Conservation (phyloP, 228 moss, liverwort and hornwort species). For the Sphagnum fallax region DNA sequence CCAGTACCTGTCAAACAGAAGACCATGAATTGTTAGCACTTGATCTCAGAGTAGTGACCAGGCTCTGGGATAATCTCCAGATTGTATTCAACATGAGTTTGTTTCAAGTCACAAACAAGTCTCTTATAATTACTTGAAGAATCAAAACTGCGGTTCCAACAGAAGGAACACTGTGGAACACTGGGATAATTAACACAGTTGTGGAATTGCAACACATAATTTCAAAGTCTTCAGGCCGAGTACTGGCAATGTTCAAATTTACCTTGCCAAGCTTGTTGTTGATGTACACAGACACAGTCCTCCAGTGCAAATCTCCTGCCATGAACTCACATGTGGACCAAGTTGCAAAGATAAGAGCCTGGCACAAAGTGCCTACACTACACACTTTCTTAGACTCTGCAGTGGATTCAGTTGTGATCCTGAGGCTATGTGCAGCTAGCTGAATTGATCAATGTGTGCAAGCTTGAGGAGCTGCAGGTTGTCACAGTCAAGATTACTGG, state of each 20-base stretch:
- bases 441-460: not conserved
- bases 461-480: not conserved
- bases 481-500: slow-evolving; percentile 4
- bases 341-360: too few species aligned
- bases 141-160: too few species aligned
- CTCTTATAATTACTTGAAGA: too few species aligned
- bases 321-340: not conserved
- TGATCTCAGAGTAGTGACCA: too few species aligned
- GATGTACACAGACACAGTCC: slow-evolving; percentile 50
- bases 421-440: not conserved
- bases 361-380: not conserved
- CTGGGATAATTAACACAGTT: too few species aligned
- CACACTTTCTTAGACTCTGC: not conserved
- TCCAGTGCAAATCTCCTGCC: slow-evolving; percentile 11
- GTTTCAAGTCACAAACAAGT: too few species aligned
- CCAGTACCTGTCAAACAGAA: slow-evolving; percentile 32
- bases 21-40: not conserved
- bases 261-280: slow-evolving; percentile 58
- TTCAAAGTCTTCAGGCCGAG: not conserved
- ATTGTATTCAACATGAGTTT: too few species aligned
- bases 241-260: not conserved
- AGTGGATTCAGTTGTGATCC: not conserved
- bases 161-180: too few species aligned
- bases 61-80: too few species aligned
- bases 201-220: too few species aligned